Evolutionary conservation across 2,329 filamentous ascomycete genomes (phyloP).

Genomic region (Botrytis deweyae): DNA sequence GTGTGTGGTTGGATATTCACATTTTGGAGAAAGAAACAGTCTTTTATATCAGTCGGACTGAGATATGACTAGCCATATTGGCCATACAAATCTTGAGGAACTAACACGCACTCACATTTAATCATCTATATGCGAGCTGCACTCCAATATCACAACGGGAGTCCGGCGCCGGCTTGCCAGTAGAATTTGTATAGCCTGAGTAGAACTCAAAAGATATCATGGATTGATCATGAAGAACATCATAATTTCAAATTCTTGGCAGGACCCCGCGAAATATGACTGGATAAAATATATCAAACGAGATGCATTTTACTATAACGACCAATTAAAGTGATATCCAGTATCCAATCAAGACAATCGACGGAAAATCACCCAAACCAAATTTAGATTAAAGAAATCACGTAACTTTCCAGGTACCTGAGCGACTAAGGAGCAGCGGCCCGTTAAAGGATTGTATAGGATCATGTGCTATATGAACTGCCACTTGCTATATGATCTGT

Average conservation of each 20-base stretch:
- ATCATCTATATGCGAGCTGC: not conserved
- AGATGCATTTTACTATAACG: not conserved
- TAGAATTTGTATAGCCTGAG: conserved; percentile 32
- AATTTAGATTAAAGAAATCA: conserved; percentile 13
- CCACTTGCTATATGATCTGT: conserved; percentile 12
- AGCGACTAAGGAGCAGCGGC: conserved; percentile 19
- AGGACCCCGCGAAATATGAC: not conserved
- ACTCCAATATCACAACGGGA: conserved; percentile 25
- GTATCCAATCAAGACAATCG: not conserved
- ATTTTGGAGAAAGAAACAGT: not conserved
- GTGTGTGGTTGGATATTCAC: not conserved
- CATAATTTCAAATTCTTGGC: not conserved
- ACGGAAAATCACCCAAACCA: not conserved
- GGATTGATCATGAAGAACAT: conserved; percentile 14
- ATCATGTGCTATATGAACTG: conserved; percentile 21
- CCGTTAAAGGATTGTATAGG: conserved; percentile 7
- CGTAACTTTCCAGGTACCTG: not conserved
- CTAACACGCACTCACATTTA: not conserved
- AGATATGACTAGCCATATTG: not conserved
- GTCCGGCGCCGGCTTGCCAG: conserved; percentile 30
- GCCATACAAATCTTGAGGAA: not conserved
- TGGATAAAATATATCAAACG: not conserved
- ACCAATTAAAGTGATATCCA: not conserved
- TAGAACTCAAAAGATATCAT: not conserved
- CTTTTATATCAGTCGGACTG: conserved; percentile 15